phyloP scores from a whole-genome alignment of 2,329 filamentous ascomycete genomes.

The Colletotrichum zoysiae region DNA sequence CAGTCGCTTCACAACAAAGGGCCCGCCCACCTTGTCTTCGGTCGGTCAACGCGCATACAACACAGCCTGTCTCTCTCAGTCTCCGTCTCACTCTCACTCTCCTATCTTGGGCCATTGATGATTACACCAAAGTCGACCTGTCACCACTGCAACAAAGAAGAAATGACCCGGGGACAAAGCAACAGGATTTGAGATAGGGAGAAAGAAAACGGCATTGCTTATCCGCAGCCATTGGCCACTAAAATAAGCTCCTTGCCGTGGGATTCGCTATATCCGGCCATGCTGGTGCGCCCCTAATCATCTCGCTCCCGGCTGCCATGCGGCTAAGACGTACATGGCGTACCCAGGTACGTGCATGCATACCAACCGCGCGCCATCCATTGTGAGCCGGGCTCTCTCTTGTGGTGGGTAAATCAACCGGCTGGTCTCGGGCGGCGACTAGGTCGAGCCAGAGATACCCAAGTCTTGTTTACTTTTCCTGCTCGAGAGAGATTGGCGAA shows the following conservation, averaged over 20 bases:
- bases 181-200: background rate
- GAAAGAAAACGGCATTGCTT: slow-evolving; percentile 31
- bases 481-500: background rate
- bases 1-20: no score
- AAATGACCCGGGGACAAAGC: background rate
- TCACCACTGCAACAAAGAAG: slow-evolving; percentile 30
- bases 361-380: slow-evolving; percentile 1
- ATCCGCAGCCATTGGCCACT: slow-evolving; percentile 35
- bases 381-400: background rate
- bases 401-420: background rate
- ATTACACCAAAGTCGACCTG: slow-evolving; percentile 2
- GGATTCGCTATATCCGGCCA: slow-evolving; percentile 20
- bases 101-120: background rate
- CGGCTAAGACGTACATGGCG: slow-evolving; percentile 11
- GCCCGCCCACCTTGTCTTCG: background rate
- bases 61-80: background rate
- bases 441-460: background rate
- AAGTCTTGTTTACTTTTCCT: background rate
- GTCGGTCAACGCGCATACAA: background rate
- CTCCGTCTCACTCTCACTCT: background rate
- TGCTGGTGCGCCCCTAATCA: slow-evolving; percentile 23
- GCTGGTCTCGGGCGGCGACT: slow-evolving; percentile 6
- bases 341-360: background rate
- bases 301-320: slow-evolving; percentile 26
- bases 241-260: slow-evolving; percentile 31